phyloP scores from a whole-genome alignment of 2,329 filamentous ascomycete genomes.

The Colletotrichum coccodes region DNA sequence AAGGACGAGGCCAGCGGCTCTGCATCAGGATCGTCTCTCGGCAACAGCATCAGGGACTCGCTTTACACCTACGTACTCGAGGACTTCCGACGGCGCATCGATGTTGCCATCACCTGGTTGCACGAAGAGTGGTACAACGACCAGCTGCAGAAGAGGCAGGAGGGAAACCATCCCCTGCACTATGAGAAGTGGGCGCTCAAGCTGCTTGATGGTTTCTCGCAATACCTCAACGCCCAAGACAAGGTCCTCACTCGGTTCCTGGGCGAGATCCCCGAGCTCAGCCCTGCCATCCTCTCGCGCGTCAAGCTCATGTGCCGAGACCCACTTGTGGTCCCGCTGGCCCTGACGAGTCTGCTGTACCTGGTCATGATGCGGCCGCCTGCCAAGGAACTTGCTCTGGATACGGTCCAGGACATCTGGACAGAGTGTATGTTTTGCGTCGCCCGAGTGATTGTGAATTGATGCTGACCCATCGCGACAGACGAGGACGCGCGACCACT shows the following conservation, averaged over 20 bases:
- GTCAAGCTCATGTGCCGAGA: conserved; percentile 76
- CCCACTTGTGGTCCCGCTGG: conserved; percentile 71
- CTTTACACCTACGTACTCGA: conserved; percentile 89
- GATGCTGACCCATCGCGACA: conserved; percentile 42
- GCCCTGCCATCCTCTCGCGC: conserved; percentile 74
- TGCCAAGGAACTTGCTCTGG: conserved; percentile 69
- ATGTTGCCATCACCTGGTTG: conserved; percentile 91
- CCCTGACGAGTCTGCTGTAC: conserved; percentile 73
- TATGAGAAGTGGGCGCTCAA: conserved; percentile 84
- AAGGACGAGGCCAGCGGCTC: conserved; percentile 65
- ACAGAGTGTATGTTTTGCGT: conserved; percentile 65
- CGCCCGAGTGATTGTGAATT: background rate
- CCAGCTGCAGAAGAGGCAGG: conserved; percentile 57
- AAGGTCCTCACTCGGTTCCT: conserved; percentile 91
- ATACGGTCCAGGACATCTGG: conserved; percentile 75
- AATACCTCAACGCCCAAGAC: conserved; percentile 91
- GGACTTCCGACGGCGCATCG: conserved; percentile 90
- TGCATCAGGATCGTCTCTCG: conserved; percentile 56
- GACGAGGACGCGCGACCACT: conserved; percentile 72
- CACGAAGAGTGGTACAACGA: conserved; percentile 99
- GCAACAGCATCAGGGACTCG: conserved; percentile 79
- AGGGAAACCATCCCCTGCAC: conserved; percentile 64
- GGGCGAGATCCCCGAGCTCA: conserved; percentile 88
- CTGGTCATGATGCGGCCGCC: conserved; percentile 76
- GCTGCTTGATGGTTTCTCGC: conserved; percentile 88